A percentile compares a stretch with the other conserved stretches of the same genome.
Conservation (phyloP, 768 basidiomycete genomes). For the Psilocybe subaeruginosa region DNA sequence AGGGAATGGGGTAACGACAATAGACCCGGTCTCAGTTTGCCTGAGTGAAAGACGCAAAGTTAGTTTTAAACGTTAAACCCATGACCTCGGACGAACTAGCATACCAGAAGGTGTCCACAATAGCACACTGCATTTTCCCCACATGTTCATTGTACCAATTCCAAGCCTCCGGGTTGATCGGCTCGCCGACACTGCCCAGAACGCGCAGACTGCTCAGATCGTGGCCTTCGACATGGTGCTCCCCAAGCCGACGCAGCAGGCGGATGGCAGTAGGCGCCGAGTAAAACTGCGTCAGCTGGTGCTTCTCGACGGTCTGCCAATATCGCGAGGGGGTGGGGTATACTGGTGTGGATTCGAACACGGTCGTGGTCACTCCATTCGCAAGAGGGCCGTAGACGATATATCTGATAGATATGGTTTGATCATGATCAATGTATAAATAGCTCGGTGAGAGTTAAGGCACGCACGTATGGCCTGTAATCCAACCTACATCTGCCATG, state of each 20-base stretch:
- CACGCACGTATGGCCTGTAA: conserved; percentile 88
- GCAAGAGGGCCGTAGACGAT: conserved; percentile 94
- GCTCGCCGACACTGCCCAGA: conserved; percentile 93
- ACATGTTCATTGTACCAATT: conserved; percentile 98
- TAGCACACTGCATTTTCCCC: conserved; percentile 84
- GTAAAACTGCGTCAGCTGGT: conserved; percentile 96
- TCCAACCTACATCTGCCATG: conserved; percentile 99
- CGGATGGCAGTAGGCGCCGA: conserved; percentile 95
- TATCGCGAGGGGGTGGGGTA: conserved; percentile 96
- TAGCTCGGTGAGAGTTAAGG: conserved; percentile 5
- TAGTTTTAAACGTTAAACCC: neutral
- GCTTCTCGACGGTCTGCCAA: conserved; percentile 94
- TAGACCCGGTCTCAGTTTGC: conserved; percentile 99
- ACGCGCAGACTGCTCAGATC: conserved; percentile 86
- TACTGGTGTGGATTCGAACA: conserved; percentile 96
- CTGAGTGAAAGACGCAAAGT: conserved; percentile 32
- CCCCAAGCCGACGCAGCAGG: conserved; percentile 78
- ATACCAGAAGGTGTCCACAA: conserved; percentile 91
- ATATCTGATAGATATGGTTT: conserved; percentile 48
- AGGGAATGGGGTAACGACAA: conserved; percentile 93
- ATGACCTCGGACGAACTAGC: conserved; percentile 18
- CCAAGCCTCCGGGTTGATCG: conserved; percentile 99
- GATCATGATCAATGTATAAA: conserved; percentile 9
- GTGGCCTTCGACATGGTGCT: conserved; percentile 81
- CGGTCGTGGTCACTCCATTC: conserved; percentile 82